Percentiles rank a stretch among this genome's conserved stretches.
These are phyloP conservation scores for Termitomyces sp. DNA, from an alignment of 768 basidiomycete genomes.

Conservation along the genomic window DNA sequence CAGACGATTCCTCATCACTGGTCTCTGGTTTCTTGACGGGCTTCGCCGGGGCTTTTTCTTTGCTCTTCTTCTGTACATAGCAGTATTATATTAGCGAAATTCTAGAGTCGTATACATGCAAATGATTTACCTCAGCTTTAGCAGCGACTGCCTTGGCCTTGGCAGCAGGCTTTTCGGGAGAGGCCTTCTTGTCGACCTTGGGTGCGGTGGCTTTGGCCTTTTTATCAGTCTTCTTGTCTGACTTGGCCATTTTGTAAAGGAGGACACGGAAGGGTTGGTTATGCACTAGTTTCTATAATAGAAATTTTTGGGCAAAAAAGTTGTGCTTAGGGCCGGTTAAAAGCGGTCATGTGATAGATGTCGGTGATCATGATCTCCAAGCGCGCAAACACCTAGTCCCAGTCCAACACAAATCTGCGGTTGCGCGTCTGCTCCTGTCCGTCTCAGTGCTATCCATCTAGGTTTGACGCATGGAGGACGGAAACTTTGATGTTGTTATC, in stretches of 20 bases:
- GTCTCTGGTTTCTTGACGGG: conserved; percentile 23
- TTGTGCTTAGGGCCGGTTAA: conserved; percentile 31
- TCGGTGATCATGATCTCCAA: background rate
- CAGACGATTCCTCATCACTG: conserved; percentile 26
- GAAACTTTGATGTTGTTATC: conserved; percentile 61
- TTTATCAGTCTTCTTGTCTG: conserved; percentile 44
- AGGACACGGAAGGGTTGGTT: conserved; percentile 13
- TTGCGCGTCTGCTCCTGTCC: background rate
- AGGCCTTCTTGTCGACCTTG: conserved; percentile 34
- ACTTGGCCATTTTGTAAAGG: conserved; percentile 38
- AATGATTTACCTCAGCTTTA: conserved; percentile 30
- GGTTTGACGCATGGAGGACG: conserved; percentile 28
- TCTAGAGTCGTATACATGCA: background rate
- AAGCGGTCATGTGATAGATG: conserved; percentile 8
- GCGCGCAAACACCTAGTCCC: no score
- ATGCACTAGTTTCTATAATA: conserved; percentile 10
- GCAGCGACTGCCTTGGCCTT: conserved; percentile 41
- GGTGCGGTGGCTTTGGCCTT: conserved; percentile 26
- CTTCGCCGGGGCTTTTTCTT: conserved; percentile 19
- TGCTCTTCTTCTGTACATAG: conserved; percentile 18
- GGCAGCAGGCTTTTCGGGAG: conserved; percentile 21
- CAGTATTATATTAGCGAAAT: conserved; percentile 2
- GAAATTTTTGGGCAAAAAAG: conserved; percentile 23
- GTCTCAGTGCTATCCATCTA: background rate
- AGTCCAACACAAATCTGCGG: background rate